Conservation (phyloP, 345 rosid genomes). For the Camelina hispida region DNA sequence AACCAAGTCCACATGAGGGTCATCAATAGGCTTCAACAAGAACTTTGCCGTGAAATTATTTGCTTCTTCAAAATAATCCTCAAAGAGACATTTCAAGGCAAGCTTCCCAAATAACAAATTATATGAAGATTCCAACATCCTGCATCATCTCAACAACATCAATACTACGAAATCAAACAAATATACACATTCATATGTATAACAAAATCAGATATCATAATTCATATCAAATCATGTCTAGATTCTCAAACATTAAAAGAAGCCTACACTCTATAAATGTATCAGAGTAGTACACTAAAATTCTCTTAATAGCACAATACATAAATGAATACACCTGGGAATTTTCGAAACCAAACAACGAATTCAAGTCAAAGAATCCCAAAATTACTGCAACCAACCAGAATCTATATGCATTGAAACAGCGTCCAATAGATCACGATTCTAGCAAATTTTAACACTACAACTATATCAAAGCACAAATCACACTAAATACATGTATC, state of each 20-base stretch:
- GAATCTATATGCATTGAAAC: too few species aligned
- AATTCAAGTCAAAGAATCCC: background rate
- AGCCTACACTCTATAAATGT: too few species aligned
- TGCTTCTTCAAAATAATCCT: conserved; percentile 88
- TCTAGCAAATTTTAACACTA: too few species aligned
- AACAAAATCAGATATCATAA: too few species aligned
- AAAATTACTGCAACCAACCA: background rate
- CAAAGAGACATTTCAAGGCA: conserved; percentile 74
- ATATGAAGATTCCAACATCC: conserved; percentile 91
- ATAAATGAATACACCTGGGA: too few species aligned
- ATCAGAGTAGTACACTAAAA: too few species aligned
- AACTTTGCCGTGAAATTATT: conserved; percentile 66
- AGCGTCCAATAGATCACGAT: too few species aligned
- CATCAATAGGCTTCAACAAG: conserved; percentile 87
- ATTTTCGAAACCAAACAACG: background rate
- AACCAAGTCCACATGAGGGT: conserved; percentile 87
- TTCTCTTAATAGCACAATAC: too few species aligned
- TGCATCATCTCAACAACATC: conserved; percentile 41
- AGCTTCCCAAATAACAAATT: conserved; percentile 83
- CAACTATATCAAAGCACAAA: too few species aligned
- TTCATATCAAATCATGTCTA: background rate
- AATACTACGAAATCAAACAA: background rate
- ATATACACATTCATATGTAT: background rate
- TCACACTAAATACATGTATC: background rate
- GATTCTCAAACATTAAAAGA: too few species aligned